Conservation (phyloP, 768 basidiomycete genomes). For the Xanthoconium stramineum region DNA sequence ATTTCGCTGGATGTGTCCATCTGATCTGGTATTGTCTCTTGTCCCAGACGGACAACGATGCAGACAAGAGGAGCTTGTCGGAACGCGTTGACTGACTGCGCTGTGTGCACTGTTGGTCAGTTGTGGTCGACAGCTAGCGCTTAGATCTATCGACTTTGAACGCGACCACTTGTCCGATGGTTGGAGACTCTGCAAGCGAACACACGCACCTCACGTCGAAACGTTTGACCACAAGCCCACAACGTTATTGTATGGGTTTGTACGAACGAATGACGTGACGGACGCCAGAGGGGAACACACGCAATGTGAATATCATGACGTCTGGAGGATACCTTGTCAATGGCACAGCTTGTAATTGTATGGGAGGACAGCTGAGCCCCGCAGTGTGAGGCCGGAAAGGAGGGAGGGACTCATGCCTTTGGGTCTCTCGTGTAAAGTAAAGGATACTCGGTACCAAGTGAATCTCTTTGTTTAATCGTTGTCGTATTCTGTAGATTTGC, state of each 20-base stretch:
- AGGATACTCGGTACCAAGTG: neutral
- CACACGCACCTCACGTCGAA: neutral
- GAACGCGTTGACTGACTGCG: neutral
- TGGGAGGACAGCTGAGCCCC: neutral
- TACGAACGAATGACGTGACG: neutral
- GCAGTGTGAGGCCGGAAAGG: neutral
- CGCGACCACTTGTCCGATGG: neutral
- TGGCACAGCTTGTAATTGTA: neutral
- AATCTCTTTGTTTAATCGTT: neutral
- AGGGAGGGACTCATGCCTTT: neutral
- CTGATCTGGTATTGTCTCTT: neutral
- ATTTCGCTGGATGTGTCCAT: neutral
- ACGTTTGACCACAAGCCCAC: neutral
- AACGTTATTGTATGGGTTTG: neutral
- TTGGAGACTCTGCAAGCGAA: neutral
- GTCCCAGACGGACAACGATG: neutral
- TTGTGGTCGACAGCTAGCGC: neutral
- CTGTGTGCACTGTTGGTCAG: neutral
- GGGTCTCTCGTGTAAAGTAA: neutral
- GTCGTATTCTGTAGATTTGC: neutral
- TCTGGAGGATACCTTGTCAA: neutral
- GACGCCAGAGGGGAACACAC: neutral
- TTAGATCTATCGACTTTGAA: neutral
- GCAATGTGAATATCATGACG: neutral
- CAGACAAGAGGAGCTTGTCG: conserved; percentile 4